phyloP scores from a whole-genome alignment of 176 grass and related monocot species.

The Rhynchospora breviuscula region DNA sequence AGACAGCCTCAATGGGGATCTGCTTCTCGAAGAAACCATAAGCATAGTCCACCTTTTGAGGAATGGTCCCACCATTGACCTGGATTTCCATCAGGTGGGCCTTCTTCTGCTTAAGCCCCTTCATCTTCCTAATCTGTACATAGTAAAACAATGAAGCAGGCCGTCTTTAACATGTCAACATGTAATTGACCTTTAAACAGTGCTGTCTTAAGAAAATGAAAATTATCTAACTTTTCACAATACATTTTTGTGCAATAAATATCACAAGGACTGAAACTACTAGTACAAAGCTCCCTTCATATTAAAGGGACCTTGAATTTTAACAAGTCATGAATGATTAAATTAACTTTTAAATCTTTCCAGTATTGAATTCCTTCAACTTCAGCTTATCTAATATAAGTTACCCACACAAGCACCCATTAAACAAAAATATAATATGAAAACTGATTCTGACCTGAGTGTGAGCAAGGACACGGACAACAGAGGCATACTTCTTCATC shows the following conservation, averaged over 20 bases:
- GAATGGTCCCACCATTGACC: constrained; percentile 73
- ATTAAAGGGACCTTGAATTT: too few species aligned
- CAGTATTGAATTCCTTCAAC: too few species aligned
- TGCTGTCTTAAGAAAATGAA: too few species aligned
- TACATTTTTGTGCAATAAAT: too few species aligned
- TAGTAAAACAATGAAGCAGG: neutral
- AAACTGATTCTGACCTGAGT: constrained; percentile 50
- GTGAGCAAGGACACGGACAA: constrained; percentile 73
- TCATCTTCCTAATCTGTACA: constrained; percentile 85
- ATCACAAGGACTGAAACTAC: too few species aligned
- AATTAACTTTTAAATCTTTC: too few species aligned
- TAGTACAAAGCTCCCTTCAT: too few species aligned
- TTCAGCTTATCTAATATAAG: too few species aligned
- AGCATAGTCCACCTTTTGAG: constrained; percentile 83
- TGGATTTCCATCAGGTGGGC: constrained; percentile 98
- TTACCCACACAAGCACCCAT: too few species aligned
- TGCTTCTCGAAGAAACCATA: constrained; percentile 85
- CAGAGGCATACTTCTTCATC: constrained; percentile 92
- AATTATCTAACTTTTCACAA: too few species aligned
- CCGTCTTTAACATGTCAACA: neutral
- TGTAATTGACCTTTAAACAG: too few species aligned
- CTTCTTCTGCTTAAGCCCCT: constrained; percentile 94
- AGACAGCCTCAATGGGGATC: constrained; percentile 69
- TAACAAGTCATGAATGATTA: too few species aligned
- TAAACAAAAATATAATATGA: neutral